These are phyloP conservation scores for Rickenella mellea DNA, from an alignment of 768 basidiomycete genomes.

Conservation along the genomic window DNA sequence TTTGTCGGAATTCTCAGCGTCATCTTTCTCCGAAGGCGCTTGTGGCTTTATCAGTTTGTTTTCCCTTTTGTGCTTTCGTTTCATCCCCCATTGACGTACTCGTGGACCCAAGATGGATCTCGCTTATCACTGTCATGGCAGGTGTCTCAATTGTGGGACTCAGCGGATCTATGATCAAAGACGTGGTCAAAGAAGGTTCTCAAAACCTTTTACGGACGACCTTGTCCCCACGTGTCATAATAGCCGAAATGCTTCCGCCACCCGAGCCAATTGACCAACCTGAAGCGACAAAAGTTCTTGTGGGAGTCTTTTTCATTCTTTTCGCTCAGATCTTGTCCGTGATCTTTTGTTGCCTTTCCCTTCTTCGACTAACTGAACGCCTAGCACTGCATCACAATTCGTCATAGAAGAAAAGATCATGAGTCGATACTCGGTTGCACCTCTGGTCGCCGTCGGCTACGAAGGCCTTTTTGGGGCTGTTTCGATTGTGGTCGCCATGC, in stretches of 20 bases:
- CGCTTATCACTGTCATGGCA: slow-evolving; percentile 79
- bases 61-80: background rate
- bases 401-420: slow-evolving; percentile 97
- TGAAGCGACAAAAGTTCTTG: slow-evolving; percentile 60
- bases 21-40: slow-evolving; percentile 75
- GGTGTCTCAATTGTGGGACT: slow-evolving; percentile 82
- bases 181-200: slow-evolving; percentile 43
- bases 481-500: slow-evolving; percentile 71
- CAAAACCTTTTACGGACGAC: too few relatives aligned
- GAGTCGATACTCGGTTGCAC: slow-evolving; percentile 75
- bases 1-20: slow-evolving; percentile 91
- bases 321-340: slow-evolving; percentile 87
- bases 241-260: slow-evolving; percentile 20
- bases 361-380: slow-evolving; percentile 1
- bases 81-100: slow-evolving; percentile 5
- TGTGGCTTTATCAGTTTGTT: slow-evolving; percentile 77
- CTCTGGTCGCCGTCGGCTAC: slow-evolving; percentile 86
- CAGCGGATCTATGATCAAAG: slow-evolving; percentile 81
- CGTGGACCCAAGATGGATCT: slow-evolving; percentile 62
- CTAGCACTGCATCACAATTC: slow-evolving; percentile 83
- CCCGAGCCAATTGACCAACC: slow-evolving; percentile 43
- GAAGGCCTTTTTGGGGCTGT: slow-evolving; percentile 89
- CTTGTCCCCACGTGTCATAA: slow-evolving; percentile 20
- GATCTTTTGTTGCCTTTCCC: slow-evolving; percentile 2
- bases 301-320: slow-evolving; percentile 85